These are phyloP conservation scores for Dactylellina cionopaga DNA, from an alignment of 2,329 filamentous ascomycete genomes.

Conservation along the genomic window DNA sequence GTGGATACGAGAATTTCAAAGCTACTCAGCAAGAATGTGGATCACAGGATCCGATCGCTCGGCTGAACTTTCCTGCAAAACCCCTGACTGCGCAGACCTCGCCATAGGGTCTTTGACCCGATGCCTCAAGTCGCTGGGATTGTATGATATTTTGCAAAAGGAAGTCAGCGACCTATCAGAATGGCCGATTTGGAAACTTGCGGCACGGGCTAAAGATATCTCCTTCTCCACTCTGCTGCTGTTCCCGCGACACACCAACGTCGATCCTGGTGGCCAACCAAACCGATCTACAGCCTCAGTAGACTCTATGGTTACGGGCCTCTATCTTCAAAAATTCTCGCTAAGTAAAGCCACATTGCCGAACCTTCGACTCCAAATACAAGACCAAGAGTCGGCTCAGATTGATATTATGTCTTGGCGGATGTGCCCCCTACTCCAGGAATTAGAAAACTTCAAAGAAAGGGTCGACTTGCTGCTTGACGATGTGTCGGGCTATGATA, in stretches of 20 bases:
- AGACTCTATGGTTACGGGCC: neutral
- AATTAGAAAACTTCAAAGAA: no score
- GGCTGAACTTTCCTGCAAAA: neutral
- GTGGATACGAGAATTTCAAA: neutral
- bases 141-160: neutral
- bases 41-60: neutral
- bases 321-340: neutral
- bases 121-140: slow-evolving; percentile 1
- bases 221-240: neutral
- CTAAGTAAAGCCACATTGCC: neutral
- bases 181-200: neutral
- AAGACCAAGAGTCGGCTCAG: neutral
- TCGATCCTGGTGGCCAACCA: neutral
- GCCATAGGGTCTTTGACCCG: slow-evolving; percentile 10
- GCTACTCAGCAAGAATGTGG: neutral
- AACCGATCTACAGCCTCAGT: neutral
- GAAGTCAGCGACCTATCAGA: neutral
- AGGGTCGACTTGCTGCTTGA: no score
- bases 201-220: neutral
- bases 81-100: slow-evolving; percentile 9
- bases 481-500: no score
- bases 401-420: no score
- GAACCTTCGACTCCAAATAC: neutral
- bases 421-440: no score
- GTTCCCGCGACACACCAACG: neutral